These are phyloP conservation scores for Kregervanrija fluxuum DNA, from an alignment of 805 yeast species.

Conservation along the genomic window DNA sequence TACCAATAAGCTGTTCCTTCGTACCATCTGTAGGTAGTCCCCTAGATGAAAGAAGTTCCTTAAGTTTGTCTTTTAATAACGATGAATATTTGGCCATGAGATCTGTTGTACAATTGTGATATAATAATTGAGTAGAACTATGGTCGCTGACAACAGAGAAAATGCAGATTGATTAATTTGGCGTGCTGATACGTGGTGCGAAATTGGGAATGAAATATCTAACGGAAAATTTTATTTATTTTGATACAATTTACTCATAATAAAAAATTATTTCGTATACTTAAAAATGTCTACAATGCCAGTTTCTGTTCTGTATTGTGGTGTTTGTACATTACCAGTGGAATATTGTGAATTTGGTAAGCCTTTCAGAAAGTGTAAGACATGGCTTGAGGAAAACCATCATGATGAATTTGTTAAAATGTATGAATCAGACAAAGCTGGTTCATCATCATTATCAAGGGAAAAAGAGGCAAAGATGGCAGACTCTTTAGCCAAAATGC, in stretches of 20 bases:
- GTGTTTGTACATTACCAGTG: constrained; percentile 76
- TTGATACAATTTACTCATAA: neutral
- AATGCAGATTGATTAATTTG: too few relatives aligned
- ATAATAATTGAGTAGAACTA: neutral
- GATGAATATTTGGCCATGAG: constrained; percentile 49
- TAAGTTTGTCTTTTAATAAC: constrained; percentile 79
- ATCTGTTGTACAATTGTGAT: neutral
- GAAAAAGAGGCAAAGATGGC: constrained; percentile 81
- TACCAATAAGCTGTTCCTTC: constrained; percentile 66
- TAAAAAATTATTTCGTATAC: neutral
- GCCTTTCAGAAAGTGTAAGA: constrained; percentile 71
- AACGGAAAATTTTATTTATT: too few relatives aligned
- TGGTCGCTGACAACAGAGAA: too few relatives aligned
- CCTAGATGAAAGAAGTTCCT: constrained; percentile 61
- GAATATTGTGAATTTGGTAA: constrained; percentile 93
- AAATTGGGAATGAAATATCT: too few relatives aligned
- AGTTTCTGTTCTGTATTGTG: constrained; percentile 55
- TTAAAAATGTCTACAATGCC: constrained; percentile 11
- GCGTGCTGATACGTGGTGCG: too few relatives aligned
- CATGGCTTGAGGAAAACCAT: constrained; percentile 64
- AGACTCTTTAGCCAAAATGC: constrained; percentile 76
- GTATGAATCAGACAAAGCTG: constrained; percentile 52
- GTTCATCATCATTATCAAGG: constrained; percentile 50
- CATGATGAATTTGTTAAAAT: constrained; percentile 48
- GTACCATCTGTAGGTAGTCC: constrained; percentile 69